A percentile compares a stretch with the other conserved stretches of the same genome.
Evolutionary conservation across 1,284 basidiomycete species (phyloP).

Genomic region (Phlebopus sp.): DNA sequence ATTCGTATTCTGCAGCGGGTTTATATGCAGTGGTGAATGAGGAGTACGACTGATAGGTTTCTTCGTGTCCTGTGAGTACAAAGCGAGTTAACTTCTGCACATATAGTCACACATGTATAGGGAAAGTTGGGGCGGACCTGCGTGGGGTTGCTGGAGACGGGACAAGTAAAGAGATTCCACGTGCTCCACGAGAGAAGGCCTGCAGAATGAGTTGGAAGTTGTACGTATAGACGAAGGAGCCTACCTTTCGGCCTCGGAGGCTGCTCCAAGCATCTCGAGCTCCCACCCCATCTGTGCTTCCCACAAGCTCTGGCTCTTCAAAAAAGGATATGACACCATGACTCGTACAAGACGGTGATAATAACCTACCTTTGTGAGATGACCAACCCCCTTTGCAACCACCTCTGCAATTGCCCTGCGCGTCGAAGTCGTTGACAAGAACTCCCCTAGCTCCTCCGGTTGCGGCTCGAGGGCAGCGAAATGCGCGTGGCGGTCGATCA

Average conservation of each 20-base stretch:
- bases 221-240: constrained; percentile 9
- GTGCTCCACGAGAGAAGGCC: constrained; percentile 36
- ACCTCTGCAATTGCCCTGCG: constrained; percentile 51
- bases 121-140: constrained; percentile 42
- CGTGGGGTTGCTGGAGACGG: constrained; percentile 68
- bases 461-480: constrained; percentile 42
- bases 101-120: not conserved
- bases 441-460: constrained; percentile 48
- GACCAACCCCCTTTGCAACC: constrained; percentile 55
- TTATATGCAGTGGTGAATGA: constrained; percentile 80
- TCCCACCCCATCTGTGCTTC: constrained; percentile 75
- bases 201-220: constrained; percentile 28
- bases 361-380: constrained; percentile 54
- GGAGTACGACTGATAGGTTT: constrained; percentile 82
- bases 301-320: constrained; percentile 72
- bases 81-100: constrained; percentile 6
- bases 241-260: constrained; percentile 48
- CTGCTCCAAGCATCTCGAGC: constrained; percentile 53
- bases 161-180: constrained; percentile 52
- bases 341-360: constrained; percentile 4
- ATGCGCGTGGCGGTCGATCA: constrained; percentile 54
- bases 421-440: constrained; percentile 62
- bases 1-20: constrained; percentile 74
- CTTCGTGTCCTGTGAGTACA: constrained; percentile 54
- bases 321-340: constrained; percentile 14